Base-by-base conservation (phyloP, 768 basidiomycete species). In the Suillus subaureus region DNA sequence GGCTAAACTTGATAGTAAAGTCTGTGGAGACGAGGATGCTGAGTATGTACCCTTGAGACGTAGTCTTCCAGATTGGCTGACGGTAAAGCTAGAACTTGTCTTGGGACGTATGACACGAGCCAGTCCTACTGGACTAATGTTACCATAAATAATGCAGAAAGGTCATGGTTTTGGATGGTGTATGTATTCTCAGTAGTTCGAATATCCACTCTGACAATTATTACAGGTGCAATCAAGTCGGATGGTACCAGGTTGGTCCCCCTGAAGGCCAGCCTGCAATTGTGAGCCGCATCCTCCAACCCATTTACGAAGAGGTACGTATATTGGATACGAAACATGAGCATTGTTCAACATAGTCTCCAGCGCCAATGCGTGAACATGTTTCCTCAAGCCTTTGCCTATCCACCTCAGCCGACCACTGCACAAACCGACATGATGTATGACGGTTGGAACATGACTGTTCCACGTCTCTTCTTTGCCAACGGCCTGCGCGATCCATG, bases 141-240 rank as follows among this genome's bases (percentile, higher is more conserved):
- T 2, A 73, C 79, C 6, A 74, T 92, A 47, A 78, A 90, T 72
- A 86, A 92, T 66, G 64, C 79, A 0, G 66, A 65, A 1, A 83
- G 91, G 28, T 90, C 90, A 5, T 93, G 90, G 90, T 74, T 78
- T 63, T 92, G 91, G 91, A 85, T 90, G 71, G 84, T 88, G 88
- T 84, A 75, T 66, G 83, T 72, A 37, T 33, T 55, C 12, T 35
- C 54, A 33, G n/a, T 35, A 18, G 21, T 13, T 6, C 55, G 23
- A 39, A 31, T 33, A 11, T 28, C 61, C 4, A 23, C 51, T 62
- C 54, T 55, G 6, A 65, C 37, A 49, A 52, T 60, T 35, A 62
- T 52, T 26, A 57, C 11, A 89, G 88, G 4, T 92, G 91, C 71
- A 90, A 89, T 70, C 84, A 92, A 76, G 82, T 92, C 1, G 91